A percentile compares a stretch with the other conserved stretches of the same genome.
phyloP scores from a whole-genome alignment of 768 basidiomycete species.

The Leccinum subgranulosum region DNA sequence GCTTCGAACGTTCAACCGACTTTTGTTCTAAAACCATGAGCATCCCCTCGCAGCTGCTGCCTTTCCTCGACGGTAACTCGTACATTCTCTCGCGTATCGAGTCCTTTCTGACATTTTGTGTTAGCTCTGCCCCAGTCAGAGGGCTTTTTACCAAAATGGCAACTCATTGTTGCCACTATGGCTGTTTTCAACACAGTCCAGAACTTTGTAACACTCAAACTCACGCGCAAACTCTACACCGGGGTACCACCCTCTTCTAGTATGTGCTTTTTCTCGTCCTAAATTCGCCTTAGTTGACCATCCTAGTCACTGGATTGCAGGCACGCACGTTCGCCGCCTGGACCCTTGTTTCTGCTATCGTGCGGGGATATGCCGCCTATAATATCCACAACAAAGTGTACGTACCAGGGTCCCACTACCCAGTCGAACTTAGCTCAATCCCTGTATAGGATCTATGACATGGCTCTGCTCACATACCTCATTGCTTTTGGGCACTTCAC shows the following conservation, averaged over 20 bases:
- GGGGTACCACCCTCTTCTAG: constrained; percentile 39
- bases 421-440: constrained; percentile 8
- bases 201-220: constrained; percentile 72
- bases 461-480: constrained; percentile 83
- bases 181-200: constrained; percentile 86
- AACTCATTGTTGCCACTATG: constrained; percentile 71
- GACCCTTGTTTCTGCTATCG: constrained; percentile 82
- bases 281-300: background rate
- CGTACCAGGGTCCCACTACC: constrained; percentile 23
- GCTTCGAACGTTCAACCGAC: background rate
- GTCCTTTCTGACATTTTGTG: background rate
- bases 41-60: constrained; percentile 7
- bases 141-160: constrained; percentile 86
- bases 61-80: constrained; percentile 22
- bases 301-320: constrained; percentile 78
- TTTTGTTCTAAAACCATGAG: background rate
- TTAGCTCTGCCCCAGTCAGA: constrained; percentile 60
- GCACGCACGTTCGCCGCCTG: constrained; percentile 89
- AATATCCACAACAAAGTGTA: constrained; percentile 81
- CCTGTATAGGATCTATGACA: constrained; percentile 82
- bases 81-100: background rate
- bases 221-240: constrained; percentile 77
- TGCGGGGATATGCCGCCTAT: constrained; percentile 88
- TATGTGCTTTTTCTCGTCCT: constrained; percentile 14
- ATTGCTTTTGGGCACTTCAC: constrained; percentile 89